Evolutionary conservation across 352 stramenopile genomes (phyloP).

Genomic region (Phytophthora syringae): DNA sequence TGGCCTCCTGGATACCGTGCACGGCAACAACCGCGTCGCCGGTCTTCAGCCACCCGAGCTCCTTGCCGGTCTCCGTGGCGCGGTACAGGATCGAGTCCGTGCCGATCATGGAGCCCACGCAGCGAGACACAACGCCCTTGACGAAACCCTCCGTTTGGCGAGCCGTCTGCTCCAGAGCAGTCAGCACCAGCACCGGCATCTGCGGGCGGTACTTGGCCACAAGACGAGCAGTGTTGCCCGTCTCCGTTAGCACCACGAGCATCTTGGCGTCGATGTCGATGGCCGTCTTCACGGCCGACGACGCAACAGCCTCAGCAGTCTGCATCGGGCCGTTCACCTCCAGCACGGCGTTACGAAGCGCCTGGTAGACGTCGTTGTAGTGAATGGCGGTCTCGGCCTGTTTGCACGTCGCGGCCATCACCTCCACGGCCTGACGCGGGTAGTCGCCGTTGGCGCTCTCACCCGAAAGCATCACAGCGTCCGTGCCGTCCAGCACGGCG

Average conservation of each 20-base stretch:
- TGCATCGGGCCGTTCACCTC: constrained; percentile 70
- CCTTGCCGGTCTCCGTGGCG: constrained; percentile 86
- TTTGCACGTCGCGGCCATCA: constrained; percentile 94
- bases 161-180: constrained; percentile 52
- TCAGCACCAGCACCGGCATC: constrained; percentile 80
- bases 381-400: constrained; percentile 92
- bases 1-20: constrained; percentile 88
- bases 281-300: constrained; percentile 97
- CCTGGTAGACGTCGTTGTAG: constrained; percentile 89
- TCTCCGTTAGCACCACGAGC: constrained; percentile 97
- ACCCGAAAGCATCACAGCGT: constrained; percentile 98
- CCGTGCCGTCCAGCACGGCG: constrained; percentile 97
- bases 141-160: constrained; percentile 72
- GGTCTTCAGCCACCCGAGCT: constrained; percentile 88
- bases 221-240: constrained; percentile 92
- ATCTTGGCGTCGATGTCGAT: constrained; percentile 97
- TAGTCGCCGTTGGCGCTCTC: constrained; percentile 99
- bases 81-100: constrained; percentile 92
- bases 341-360: constrained; percentile 77
- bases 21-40: constrained; percentile 90
- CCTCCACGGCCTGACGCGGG: constrained; percentile 93
- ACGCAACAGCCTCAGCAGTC: constrained; percentile 96
- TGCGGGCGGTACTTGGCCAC: constrained; percentile 95
- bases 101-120: constrained; percentile 89
- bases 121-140: constrained; percentile 70